Percentiles rank a stretch among this genome's conserved stretches.
phyloP scores from a whole-genome alignment of 2,329 filamentous ascomycete genomes.

The Cytospora schulzeri region DNA sequence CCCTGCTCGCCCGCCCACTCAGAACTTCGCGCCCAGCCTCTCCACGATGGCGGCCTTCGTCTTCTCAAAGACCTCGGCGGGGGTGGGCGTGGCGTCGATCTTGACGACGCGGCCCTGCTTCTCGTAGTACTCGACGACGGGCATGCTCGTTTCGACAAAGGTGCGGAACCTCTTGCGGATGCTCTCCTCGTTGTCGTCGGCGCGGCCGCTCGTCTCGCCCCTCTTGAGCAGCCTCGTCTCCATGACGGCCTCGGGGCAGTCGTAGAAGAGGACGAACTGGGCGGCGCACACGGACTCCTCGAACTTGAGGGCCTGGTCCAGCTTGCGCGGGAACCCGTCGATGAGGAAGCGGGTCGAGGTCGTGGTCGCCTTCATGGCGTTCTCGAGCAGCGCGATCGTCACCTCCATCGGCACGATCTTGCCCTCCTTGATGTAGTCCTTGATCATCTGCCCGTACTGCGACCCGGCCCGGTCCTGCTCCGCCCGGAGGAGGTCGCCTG shows the following conservation, averaged over 20 bases:
- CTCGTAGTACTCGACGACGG: constrained; percentile 85
- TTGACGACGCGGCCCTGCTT: constrained; percentile 77
- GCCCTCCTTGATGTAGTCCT: constrained; percentile 89
- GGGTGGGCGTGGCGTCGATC: constrained; percentile 69
- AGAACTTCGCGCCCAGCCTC: constrained; percentile 51
- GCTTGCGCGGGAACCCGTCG: constrained; percentile 89
- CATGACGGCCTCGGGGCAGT: constrained; percentile 90
- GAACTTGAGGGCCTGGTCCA: constrained; percentile 95
- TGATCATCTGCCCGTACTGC: constrained; percentile 91
- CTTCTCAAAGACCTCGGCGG: constrained; percentile 62
- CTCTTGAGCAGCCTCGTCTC: constrained; percentile 79
- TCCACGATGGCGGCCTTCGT: constrained; percentile 54
- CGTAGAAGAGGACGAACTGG: constrained; percentile 87
- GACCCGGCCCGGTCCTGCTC: constrained; percentile 87
- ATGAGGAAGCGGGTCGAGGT: constrained; percentile 72
- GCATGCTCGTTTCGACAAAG: constrained; percentile 96
- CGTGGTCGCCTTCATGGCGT: constrained; percentile 75
- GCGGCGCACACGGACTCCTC: constrained; percentile 85
- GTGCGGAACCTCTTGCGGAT: constrained; percentile 96
- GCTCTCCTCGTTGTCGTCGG: constrained; percentile 92
- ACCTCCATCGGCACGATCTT: constrained; percentile 99
- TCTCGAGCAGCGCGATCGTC: constrained; percentile 89
- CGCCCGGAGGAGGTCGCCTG: constrained; percentile 88
- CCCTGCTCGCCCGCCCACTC: constrained; percentile 22
- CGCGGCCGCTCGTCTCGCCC: constrained; percentile 87